Evolutionary conservation across 306 rosid species (phyloP), one percentile per base, ranked within the genome.

Genomic region (Prunus davidiana): DNA sequence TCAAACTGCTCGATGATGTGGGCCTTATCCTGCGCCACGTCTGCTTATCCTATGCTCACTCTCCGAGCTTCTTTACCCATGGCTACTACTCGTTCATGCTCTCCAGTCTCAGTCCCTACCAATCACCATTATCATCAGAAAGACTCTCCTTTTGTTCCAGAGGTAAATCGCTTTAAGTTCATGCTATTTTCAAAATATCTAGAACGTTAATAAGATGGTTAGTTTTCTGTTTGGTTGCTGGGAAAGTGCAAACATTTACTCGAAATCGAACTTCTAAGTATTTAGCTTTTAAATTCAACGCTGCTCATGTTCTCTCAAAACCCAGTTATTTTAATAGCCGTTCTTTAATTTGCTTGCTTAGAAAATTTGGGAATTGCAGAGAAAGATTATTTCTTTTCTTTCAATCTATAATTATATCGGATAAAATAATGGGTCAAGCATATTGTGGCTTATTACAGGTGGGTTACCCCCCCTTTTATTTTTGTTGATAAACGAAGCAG

Each of bases 91-190:
- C 78, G 79, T 41, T 76, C 81, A 52, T 30, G 56, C 76, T 72
- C 89, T 80, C 82, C 66, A 5, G 73, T 79, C 24, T 78, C 87
- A n/a, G 34, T 78, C 49, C 77, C 87, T 24, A 19, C 81, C 72
- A 52, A 64, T 69, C 67, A 30, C 25, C 73, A 60, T 43, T 22
- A 24, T 83, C 83, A 54, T 63, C 55, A 34, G 64, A 51, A 56
- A 2, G 85, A 60, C 83, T 81, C 51, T 55, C 96, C 97, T 49
- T 91, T 93, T 78, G 89, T 85, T 43, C 93, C 97, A 1, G 91
- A 91, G 90, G 96, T 89, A 58, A 61, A 22, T 14, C 73, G 4
- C 43, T 79, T 67, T 7, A 14, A 22, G 19, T 71, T 51, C 45
- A 28, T n/a, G 54, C 51, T 54, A 12, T 25, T 51, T 77, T 74